phyloP scores from a whole-genome alignment of 2,329 filamentous ascomycete species.

The Fusarium sp. region DNA sequence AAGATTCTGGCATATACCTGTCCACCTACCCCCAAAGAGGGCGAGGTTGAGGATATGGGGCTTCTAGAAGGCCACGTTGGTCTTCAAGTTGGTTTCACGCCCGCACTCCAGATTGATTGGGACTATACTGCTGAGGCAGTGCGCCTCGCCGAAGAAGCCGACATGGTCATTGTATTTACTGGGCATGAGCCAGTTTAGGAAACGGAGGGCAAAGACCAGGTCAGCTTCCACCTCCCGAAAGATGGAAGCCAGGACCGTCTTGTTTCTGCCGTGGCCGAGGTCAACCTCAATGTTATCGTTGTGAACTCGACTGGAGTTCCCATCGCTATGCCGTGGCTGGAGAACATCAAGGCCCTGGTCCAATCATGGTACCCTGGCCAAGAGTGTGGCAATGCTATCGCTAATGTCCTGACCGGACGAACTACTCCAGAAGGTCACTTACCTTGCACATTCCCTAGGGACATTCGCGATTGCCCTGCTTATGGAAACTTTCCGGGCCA shows the following conservation, averaged over 20 bases:
- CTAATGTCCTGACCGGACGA: slow-evolving; percentile 62
- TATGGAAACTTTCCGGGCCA: slow-evolving; percentile 48
- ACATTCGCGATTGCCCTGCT: background rate
- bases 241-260: slow-evolving; percentile 68
- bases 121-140: slow-evolving; percentile 43
- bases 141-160: slow-evolving; percentile 63
- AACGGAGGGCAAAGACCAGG: slow-evolving; percentile 71
- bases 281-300: slow-evolving; percentile 68
- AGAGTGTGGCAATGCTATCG: slow-evolving; percentile 74
- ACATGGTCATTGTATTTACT: slow-evolving; percentile 64
- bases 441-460: background rate
- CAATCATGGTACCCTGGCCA: slow-evolving; percentile 76
- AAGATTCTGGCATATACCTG: background rate
- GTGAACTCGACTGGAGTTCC: slow-evolving; percentile 73
- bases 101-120: background rate
- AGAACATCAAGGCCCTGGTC: slow-evolving; percentile 66
- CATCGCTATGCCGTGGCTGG: slow-evolving; percentile 65
- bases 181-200: slow-evolving; percentile 63
- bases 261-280: slow-evolving; percentile 64
- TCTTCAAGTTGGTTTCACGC: background rate
- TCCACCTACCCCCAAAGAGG: background rate
- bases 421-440: background rate
- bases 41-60: background rate
- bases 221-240: slow-evolving; percentile 66
- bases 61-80: background rate